Percentiles rank a stretch among this genome's conserved stretches.
phyloP scores from a whole-genome alignment of 768 basidiomycete genomes.

The Mycena filopes region DNA sequence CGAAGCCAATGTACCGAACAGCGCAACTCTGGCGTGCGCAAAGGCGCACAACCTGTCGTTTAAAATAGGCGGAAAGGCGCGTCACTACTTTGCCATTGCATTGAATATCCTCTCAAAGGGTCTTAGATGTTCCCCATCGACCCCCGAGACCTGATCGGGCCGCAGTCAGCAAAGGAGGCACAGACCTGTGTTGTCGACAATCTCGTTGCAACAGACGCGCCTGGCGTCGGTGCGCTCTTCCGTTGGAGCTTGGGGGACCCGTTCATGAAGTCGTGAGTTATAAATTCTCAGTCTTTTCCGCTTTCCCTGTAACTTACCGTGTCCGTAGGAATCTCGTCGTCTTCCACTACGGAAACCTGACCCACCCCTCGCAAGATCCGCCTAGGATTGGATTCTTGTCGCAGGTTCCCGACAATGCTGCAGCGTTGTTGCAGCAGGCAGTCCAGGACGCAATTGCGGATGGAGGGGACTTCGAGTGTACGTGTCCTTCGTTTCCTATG shows the following conservation, averaged over 20 bases:
- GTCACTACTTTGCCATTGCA: neutral
- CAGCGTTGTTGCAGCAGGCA: constrained; percentile 46
- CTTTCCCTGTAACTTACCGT: neutral
- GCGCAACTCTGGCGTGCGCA: constrained; percentile 58
- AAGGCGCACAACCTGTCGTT: constrained; percentile 67
- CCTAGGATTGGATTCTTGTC: constrained; percentile 77
- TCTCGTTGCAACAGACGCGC: constrained; percentile 70
- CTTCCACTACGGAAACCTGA: constrained; percentile 79
- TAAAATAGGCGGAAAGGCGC: constrained; percentile 68
- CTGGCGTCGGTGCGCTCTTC: constrained; percentile 60
- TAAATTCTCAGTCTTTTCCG: neutral
- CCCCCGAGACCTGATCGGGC: constrained; percentile 73
- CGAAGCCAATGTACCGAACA: constrained; percentile 36
- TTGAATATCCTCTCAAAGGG: neutral
- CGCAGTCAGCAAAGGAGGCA: constrained; percentile 46
- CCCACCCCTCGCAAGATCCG: constrained; percentile 71
- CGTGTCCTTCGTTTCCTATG: constrained; percentile 1
- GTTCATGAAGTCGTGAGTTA: constrained; percentile 74
- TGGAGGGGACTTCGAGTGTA: constrained; percentile 53
- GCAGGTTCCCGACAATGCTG: constrained; percentile 66
- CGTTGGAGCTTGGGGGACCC: constrained; percentile 81
- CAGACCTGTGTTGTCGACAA: constrained; percentile 64
- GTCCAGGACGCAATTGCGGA: constrained; percentile 48
- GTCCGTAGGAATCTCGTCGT: constrained; percentile 64
- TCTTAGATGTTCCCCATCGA: constrained; percentile 70